phyloP scores from a whole-genome alignment of 768 basidiomycete genomes.

The Serpula lacrymans region DNA sequence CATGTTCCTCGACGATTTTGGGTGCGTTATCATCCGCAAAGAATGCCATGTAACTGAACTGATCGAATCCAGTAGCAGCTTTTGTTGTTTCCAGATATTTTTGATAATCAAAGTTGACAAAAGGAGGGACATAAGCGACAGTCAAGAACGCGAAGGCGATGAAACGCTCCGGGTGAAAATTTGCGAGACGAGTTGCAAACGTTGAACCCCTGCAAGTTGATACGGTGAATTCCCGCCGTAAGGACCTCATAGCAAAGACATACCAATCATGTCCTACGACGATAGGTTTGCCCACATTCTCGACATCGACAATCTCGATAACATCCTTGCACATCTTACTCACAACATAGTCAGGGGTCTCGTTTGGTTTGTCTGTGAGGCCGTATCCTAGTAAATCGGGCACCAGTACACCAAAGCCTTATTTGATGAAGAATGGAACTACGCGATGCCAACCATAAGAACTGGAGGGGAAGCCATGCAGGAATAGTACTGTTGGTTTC shows the following conservation, averaged over 20 bases:
- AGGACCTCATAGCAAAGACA: slow-evolving; percentile 6
- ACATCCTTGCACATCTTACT: slow-evolving; percentile 37
- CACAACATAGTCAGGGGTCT: slow-evolving; percentile 30
- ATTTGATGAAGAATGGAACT: slow-evolving; percentile 32
- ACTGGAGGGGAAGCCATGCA: slow-evolving; percentile 45
- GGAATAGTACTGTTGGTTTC: slow-evolving; percentile 37
- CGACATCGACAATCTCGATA: slow-evolving; percentile 38
- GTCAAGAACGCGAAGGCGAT: slow-evolving; percentile 37
- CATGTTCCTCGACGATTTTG: slow-evolving; percentile 35
- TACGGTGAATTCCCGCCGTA: too few species aligned
- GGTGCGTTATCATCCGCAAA: slow-evolving; percentile 32
- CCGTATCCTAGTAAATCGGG: slow-evolving; percentile 55
- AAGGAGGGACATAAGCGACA: slow-evolving; percentile 32
- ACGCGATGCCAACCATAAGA: slow-evolving; percentile 40
- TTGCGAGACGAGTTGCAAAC: slow-evolving; percentile 33
- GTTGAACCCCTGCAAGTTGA: slow-evolving; percentile 32
- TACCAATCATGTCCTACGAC: slow-evolving; percentile 46
- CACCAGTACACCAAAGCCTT: slow-evolving; percentile 44
- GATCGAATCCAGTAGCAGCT: slow-evolving; percentile 24
- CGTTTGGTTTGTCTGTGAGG: slow-evolving; percentile 43
- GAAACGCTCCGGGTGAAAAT: slow-evolving; percentile 37
- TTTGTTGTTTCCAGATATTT: slow-evolving; percentile 10
- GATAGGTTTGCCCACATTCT: slow-evolving; percentile 30
- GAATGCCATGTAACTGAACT: slow-evolving; percentile 35
- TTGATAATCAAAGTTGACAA: slow-evolving; percentile 5